Evolutionary conservation across 345 rosid species (phyloP).

Genomic region (Dimocarpus longan): DNA sequence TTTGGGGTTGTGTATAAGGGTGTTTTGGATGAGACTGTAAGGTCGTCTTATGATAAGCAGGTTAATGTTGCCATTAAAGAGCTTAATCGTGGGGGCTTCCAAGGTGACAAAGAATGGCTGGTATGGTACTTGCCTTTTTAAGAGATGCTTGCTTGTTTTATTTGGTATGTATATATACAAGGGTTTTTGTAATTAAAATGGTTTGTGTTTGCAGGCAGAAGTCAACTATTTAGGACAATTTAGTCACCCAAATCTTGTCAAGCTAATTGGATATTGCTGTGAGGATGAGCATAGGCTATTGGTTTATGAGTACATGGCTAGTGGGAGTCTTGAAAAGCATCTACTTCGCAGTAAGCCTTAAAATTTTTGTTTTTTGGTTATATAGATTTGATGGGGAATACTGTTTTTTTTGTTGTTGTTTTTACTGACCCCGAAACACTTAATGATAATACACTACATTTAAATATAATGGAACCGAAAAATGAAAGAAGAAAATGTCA

Average conservation of each 20-base stretch:
- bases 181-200: not conserved
- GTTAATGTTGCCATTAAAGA: slow-evolving; percentile 82
- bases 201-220: slow-evolving; percentile 69
- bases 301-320: slow-evolving; percentile 91
- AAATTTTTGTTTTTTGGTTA: no score
- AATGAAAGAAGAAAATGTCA: no score
- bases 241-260: slow-evolving; percentile 89
- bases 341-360: slow-evolving; percentile 85
- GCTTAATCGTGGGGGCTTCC: slow-evolving; percentile 88
- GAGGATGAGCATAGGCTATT: slow-evolving; percentile 92
- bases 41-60: slow-evolving; percentile 57
- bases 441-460: no score
- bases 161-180: not conserved
- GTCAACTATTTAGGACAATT: slow-evolving; percentile 93
- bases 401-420: not conserved
- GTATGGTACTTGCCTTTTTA: slow-evolving; percentile 37
- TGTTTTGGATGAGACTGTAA: slow-evolving; percentile 64
- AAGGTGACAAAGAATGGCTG: slow-evolving; percentile 99
- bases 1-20: slow-evolving; percentile 95
- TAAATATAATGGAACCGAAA: no score
- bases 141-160: no score
- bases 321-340: slow-evolving; percentile 95
- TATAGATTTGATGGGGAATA: not conserved
- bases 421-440: not conserved
- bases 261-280: slow-evolving; percentile 97